These are phyloP conservation scores for Fusarium chlamydosporum DNA, from an alignment of 2,329 filamentous ascomycete genomes.

Conservation along the genomic window DNA sequence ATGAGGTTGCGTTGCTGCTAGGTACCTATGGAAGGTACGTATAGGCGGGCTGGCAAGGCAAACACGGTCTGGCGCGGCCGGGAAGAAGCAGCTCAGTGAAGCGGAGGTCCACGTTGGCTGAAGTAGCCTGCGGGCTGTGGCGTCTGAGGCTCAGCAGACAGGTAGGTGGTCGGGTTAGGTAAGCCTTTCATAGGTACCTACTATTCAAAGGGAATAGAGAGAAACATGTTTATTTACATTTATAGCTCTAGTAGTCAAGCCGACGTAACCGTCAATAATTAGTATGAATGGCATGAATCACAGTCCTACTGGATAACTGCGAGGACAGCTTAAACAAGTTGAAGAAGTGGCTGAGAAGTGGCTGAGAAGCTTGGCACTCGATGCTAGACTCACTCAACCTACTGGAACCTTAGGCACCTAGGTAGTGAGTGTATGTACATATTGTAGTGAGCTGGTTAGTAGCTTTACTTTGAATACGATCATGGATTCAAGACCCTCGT, in stretches of 20 bases:
- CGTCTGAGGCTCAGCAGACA: conserved; percentile 28
- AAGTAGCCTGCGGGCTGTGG: conserved; percentile 39
- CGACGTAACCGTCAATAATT: neutral
- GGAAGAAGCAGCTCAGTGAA: conserved; percentile 30
- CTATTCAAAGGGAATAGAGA: neutral
- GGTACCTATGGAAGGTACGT: conserved; percentile 24
- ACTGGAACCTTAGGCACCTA: neutral
- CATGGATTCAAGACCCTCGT: neutral
- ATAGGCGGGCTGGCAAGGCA: conserved; percentile 55
- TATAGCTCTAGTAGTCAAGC: no score
- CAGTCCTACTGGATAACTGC: neutral
- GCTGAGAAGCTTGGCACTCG: neutral
- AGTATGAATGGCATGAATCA: neutral
- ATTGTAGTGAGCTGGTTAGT: neutral
- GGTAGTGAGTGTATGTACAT: no score
- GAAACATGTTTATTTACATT: neutral
- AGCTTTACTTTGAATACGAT: neutral
- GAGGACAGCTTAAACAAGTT: neutral
- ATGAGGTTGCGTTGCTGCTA: conserved; percentile 36
- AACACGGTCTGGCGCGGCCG: conserved; percentile 60
- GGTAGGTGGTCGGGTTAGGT: neutral
- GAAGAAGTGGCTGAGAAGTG: conserved; percentile 2
- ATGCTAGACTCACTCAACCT: neutral
- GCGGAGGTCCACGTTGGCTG: conserved; percentile 40
- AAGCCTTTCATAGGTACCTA: neutral